Conservation (phyloP, 768 basidiomycete species). For the Leccinum sublutescens region DNA sequence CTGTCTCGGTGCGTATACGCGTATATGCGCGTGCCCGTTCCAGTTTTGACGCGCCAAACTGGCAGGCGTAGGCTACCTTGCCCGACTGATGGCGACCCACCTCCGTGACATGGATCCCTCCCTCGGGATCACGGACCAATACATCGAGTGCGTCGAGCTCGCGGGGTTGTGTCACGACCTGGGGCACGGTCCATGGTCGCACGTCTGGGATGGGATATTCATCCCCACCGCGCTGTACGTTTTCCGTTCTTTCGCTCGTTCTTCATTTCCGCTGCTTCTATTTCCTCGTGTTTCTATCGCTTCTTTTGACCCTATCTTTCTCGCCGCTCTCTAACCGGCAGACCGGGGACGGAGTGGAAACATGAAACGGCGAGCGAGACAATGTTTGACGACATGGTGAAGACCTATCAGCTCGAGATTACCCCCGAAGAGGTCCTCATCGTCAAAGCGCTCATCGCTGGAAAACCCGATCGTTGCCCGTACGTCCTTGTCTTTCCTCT, state of each 20-base stretch:
- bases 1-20: conserved; percentile 54
- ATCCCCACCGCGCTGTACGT: conserved; percentile 62
- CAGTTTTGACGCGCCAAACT: background rate
- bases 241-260: conserved; percentile 21
- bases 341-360: conserved; percentile 54
- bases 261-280: background rate
- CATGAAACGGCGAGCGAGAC: conserved; percentile 80
- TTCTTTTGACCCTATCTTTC: background rate
- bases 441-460: conserved; percentile 78
- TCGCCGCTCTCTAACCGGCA: conserved; percentile 14
- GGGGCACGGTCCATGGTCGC: conserved; percentile 84
- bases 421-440: conserved; percentile 49
- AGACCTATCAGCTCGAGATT: conserved; percentile 53
- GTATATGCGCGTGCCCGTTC: background rate
- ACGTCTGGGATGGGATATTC: conserved; percentile 77
- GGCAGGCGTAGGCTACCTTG: conserved; percentile 72
- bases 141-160: conserved; percentile 73
- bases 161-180: conserved; percentile 85
- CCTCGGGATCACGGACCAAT: conserved; percentile 65
- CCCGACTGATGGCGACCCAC: conserved; percentile 58
- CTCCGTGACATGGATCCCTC: conserved; percentile 57
- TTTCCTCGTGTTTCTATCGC: background rate
- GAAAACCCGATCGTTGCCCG: conserved; percentile 52
- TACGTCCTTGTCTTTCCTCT: conserved; percentile 31
- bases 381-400: conserved; percentile 74